phyloP scores from a whole-genome alignment of 2,329 filamentous ascomycete species.

The Teratosphaeria nubilosa region DNA sequence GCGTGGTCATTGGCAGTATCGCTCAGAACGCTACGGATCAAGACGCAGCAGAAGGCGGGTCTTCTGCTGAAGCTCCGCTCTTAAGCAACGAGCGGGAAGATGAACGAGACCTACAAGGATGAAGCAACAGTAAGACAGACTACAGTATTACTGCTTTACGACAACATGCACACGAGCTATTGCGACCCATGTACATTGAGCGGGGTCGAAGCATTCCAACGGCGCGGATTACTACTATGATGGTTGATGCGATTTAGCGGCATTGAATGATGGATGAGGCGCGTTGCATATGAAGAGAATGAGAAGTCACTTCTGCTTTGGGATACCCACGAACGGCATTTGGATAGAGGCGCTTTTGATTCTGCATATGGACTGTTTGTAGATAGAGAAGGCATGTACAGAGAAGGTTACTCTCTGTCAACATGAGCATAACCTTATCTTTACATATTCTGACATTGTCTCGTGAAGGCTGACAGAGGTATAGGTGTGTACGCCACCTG shows the following conservation, averaged over 20 bases:
- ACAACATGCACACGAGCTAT: not conserved
- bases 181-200: not conserved
- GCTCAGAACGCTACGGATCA: not conserved
- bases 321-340: not conserved
- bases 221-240: constrained; percentile 4
- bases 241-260: constrained; percentile 10
- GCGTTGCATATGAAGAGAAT: no score
- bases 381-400: not conserved
- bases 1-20: constrained; percentile 31
- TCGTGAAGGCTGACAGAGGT: no score
- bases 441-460: no score
- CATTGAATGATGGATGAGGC: not conserved
- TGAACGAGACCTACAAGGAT: not conserved
- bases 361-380: not conserved
- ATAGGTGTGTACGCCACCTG: no score
- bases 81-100: not conserved
- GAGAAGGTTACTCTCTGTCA: no score
- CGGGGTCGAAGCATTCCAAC: not conserved
- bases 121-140: not conserved
- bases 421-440: no score
- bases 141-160: not conserved
- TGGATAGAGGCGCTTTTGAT: not conserved
- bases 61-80: not conserved
- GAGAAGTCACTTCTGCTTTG: not conserved
- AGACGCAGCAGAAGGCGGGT: not conserved